phyloP scores from a whole-genome alignment of 345 rosid species.

The Stellera chamaejasme region DNA sequence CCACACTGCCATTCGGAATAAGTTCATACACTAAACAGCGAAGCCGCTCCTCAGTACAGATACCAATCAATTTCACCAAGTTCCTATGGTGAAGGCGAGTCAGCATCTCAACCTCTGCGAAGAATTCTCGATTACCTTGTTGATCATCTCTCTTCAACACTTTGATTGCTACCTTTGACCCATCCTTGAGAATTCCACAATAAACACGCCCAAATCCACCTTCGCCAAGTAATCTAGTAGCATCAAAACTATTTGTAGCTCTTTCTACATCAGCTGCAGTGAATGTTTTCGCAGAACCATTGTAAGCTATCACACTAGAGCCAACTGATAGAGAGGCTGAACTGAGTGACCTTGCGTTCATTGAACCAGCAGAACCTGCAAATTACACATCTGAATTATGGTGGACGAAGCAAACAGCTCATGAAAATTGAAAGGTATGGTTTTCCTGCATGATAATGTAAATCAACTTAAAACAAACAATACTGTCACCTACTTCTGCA shows the following conservation, averaged over 20 bases:
- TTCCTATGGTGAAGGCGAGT: conserved; percentile 89
- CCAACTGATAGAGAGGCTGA: conserved; percentile 72
- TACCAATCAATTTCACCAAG: conserved; percentile 76
- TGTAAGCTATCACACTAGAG: conserved; percentile 64
- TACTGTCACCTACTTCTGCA: background rate
- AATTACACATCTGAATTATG: background rate
- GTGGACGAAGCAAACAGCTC: background rate
- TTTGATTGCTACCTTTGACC: conserved; percentile 74
- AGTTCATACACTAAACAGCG: conserved; percentile 85
- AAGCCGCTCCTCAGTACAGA: conserved; percentile 65
- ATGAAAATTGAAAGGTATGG: background rate
- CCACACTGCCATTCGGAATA: conserved; percentile 85
- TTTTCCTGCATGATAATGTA: background rate
- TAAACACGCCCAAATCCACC: conserved; percentile 90
- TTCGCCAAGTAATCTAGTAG: conserved; percentile 63
- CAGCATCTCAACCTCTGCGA: conserved; percentile 91
- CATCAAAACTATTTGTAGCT: conserved; percentile 65
- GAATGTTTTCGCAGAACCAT: conserved; percentile 78
- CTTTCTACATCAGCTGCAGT: conserved; percentile 52
- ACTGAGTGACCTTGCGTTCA: conserved; percentile 50
- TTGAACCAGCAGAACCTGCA: conserved; percentile 52
- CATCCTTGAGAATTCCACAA: conserved; percentile 66
- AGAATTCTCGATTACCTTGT: conserved; percentile 75
- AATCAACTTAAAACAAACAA: no score
- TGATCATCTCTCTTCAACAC: conserved; percentile 80